Percentiles rank a stretch among this genome's conserved stretches.
These are phyloP conservation scores for Clitopilus hobsonii DNA, from an alignment of 768 basidiomycete genomes.

Conservation along the genomic window DNA sequence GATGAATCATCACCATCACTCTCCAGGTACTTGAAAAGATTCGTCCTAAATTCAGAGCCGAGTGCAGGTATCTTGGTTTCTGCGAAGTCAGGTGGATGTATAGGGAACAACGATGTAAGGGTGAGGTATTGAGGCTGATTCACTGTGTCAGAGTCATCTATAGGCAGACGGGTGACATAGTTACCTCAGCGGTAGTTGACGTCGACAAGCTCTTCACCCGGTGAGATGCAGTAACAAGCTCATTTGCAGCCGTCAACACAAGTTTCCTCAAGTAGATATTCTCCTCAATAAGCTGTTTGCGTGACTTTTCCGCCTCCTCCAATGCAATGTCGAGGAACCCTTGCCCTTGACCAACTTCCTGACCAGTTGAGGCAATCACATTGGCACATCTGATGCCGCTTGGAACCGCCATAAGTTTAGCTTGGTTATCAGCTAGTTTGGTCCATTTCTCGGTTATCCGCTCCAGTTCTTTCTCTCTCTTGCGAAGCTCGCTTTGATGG, in stretches of 20 bases:
- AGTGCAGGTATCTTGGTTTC: constrained; percentile 20
- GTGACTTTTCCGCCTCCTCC: constrained; percentile 67
- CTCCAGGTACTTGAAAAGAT: not conserved
- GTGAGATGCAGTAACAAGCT: constrained; percentile 22
- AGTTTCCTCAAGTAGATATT: constrained; percentile 57
- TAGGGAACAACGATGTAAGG: constrained; percentile 46
- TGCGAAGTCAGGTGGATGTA: constrained; percentile 44
- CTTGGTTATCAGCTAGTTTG: constrained; percentile 65
- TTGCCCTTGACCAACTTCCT: constrained; percentile 45
- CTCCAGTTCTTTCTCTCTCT: constrained; percentile 77
- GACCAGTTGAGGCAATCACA: constrained; percentile 39
- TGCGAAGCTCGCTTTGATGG: constrained; percentile 70
- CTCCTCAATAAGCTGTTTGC: constrained; percentile 58
- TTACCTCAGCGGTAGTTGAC: constrained; percentile 45
- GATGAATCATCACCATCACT: not conserved
- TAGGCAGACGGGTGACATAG: constrained; percentile 8
- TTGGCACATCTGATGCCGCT: constrained; percentile 57
- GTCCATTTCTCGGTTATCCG: constrained; percentile 70
- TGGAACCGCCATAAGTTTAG: constrained; percentile 43
- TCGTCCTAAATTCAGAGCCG: not conserved
- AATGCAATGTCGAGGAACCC: constrained; percentile 62
- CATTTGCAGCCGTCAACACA: constrained; percentile 60
- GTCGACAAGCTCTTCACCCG: constrained; percentile 34
- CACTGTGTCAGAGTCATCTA: constrained; percentile 6
- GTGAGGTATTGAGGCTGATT: constrained; percentile 41